These are phyloP conservation scores for Colletotrichum noveboracense DNA, from an alignment of 2,329 filamentous ascomycete species.

Conservation along the genomic window DNA sequence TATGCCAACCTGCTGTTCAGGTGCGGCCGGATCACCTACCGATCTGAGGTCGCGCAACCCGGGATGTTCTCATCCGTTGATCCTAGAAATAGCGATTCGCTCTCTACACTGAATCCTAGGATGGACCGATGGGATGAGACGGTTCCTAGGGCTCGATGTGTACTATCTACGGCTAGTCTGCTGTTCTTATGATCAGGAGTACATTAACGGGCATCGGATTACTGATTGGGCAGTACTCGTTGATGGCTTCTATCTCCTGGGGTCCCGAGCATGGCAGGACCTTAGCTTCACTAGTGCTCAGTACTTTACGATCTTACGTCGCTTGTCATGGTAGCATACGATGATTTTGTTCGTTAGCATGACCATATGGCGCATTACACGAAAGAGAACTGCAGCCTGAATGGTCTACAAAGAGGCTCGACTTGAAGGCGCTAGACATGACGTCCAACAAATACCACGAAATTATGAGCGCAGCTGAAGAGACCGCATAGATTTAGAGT, in stretches of 20 bases:
- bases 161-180: neutral
- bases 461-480: neutral
- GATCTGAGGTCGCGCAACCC: neutral
- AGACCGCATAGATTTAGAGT: neutral
- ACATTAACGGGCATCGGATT: neutral
- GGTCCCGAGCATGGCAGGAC: neutral
- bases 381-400: neutral
- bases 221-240: neutral
- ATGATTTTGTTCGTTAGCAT: neutral
- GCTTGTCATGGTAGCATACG: too few relatives aligned
- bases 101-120: neutral
- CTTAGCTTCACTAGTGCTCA: neutral
- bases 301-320: neutral
- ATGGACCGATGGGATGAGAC: neutral
- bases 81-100: neutral
- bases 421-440: neutral
- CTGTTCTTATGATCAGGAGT: accelerated
- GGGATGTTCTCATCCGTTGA: neutral
- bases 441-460: neutral
- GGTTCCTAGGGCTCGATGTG: neutral
- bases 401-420: neutral
- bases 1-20: neutral
- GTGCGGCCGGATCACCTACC: neutral
- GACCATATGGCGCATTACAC: neutral
- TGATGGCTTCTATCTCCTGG: neutral